Conservation (phyloP, 495 filamentous ascomycete genomes). For the Chaetomidium leptoderma region DNA sequence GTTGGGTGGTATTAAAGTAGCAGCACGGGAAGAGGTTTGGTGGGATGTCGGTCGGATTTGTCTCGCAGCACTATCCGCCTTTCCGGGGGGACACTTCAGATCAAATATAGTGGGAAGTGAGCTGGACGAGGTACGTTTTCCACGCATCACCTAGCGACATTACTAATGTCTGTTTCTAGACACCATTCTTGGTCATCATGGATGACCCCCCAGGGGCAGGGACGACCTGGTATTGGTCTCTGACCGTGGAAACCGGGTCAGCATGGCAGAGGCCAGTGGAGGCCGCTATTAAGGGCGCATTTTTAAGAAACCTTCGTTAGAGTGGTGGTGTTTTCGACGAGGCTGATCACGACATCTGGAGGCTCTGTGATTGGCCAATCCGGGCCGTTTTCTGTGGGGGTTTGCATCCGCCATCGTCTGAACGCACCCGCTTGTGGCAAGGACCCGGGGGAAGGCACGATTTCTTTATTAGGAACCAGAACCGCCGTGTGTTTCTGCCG, state of each 20-base stretch:
- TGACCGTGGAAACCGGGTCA: constrained; percentile 4
- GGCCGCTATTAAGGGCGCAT: constrained; percentile 17
- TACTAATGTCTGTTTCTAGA: constrained; percentile 25
- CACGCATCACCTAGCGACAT: constrained; percentile 12
- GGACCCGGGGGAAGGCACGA: not conserved
- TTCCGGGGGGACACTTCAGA: constrained; percentile 9
- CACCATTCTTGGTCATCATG: constrained; percentile 13
- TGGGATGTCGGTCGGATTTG: constrained; percentile 18
- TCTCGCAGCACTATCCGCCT: constrained; percentile 17
- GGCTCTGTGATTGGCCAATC: constrained; percentile 29
- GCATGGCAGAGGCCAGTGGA: constrained; percentile 14
- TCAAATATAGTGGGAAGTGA: constrained; percentile 12
- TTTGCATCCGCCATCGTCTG: constrained; percentile 9
- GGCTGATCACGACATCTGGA: constrained; percentile 36
- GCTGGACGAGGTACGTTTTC: not conserved
- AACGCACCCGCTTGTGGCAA: constrained; percentile 18
- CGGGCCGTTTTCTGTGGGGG: constrained; percentile 25
- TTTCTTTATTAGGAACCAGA: constrained; percentile 3
- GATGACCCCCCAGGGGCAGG: constrained; percentile 4
- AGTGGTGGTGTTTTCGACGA: constrained; percentile 35
- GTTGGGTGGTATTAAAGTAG: constrained; percentile 24
- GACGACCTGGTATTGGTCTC: constrained; percentile 17
- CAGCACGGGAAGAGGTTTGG: constrained; percentile 12
- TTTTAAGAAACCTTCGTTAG: constrained; percentile 23
- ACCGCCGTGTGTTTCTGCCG: not conserved